A percentile compares a stretch with the other conserved stretches of the same genome.
Conservation (phyloP, 805 yeast species). For the Candida corydali region DNA sequence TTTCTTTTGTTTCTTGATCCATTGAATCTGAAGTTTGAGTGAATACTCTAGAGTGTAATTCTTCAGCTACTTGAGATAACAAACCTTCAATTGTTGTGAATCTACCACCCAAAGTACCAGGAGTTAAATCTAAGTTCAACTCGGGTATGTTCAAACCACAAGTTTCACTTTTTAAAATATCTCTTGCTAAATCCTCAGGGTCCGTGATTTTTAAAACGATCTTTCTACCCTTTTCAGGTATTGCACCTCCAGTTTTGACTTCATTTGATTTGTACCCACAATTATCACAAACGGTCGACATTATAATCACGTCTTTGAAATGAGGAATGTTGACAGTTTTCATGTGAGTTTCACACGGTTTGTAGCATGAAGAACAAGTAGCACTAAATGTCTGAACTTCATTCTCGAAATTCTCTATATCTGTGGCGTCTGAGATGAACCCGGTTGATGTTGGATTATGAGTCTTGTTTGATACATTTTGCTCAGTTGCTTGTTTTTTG, state of each 20-base stretch:
- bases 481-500: constrained; percentile 36
- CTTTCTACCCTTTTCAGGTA: constrained; percentile 79
- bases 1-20: constrained; percentile 69
- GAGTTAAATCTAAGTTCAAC: constrained; percentile 81
- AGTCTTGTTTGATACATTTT: too few species aligned
- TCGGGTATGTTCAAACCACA: constrained; percentile 87
- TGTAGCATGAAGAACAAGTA: constrained; percentile 85
- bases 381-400: constrained; percentile 94
- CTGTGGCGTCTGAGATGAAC: constrained; percentile 66
- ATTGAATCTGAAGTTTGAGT: constrained; percentile 86
- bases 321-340: constrained; percentile 95
- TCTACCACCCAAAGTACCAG: constrained; percentile 97
- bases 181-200: constrained; percentile 90
- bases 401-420: constrained; percentile 77
- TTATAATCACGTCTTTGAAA: constrained; percentile 93
- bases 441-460: constrained; percentile 52
- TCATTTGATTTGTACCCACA: constrained; percentile 97
- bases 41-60: constrained; percentile 79
- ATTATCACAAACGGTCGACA: constrained; percentile 88
- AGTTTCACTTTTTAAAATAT: constrained; percentile 89
- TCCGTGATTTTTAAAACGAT: constrained; percentile 75
- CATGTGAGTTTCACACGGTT: constrained; percentile 89
- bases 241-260: constrained; percentile 97
- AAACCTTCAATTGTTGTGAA: constrained; percentile 97
- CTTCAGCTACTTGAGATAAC: constrained; percentile 82